These are phyloP conservation scores for Aspergillus bridgeri DNA, from an alignment of 495 filamentous ascomycete species.

Conservation along the genomic window DNA sequence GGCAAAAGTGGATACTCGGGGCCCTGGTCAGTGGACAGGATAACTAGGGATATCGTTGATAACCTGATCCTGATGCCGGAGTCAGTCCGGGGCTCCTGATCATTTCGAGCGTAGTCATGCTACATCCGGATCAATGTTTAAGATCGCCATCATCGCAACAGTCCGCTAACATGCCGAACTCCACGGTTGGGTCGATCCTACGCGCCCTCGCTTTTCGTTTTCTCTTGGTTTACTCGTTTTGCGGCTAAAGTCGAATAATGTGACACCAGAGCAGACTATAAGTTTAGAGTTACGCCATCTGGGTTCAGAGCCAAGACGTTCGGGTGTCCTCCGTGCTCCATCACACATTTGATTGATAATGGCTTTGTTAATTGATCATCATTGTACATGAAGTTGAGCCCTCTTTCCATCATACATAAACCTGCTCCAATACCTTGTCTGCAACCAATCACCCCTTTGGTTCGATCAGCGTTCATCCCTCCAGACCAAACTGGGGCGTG, in stretches of 20 bases:
- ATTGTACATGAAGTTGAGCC: not conserved
- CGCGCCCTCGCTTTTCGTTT: not conserved
- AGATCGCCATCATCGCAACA: not conserved
- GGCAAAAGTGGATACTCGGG: not conserved
- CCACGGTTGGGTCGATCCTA: not conserved
- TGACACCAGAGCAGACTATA: not conserved
- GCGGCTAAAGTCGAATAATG: not conserved
- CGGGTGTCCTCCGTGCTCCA: not conserved
- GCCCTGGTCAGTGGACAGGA: not conserved
- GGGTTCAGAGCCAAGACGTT: not conserved
- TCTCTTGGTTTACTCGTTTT: too few relatives aligned
- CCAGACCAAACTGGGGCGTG: conserved; percentile 19
- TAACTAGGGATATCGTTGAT: not conserved
- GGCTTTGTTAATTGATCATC: not conserved
- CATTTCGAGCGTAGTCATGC: not conserved
- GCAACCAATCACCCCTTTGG: not conserved
- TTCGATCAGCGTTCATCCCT: not conserved
- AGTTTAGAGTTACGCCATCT: not conserved
- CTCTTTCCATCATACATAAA: not conserved
- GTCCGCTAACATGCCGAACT: not conserved
- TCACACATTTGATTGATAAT: not conserved
- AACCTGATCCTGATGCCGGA: not conserved
- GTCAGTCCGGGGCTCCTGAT: not conserved
- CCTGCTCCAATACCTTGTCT: not conserved
- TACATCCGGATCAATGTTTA: not conserved